Evolutionary conservation across 1,284 basidiomycete species (phyloP).

Genomic region (Malassezia globosa): DNA sequence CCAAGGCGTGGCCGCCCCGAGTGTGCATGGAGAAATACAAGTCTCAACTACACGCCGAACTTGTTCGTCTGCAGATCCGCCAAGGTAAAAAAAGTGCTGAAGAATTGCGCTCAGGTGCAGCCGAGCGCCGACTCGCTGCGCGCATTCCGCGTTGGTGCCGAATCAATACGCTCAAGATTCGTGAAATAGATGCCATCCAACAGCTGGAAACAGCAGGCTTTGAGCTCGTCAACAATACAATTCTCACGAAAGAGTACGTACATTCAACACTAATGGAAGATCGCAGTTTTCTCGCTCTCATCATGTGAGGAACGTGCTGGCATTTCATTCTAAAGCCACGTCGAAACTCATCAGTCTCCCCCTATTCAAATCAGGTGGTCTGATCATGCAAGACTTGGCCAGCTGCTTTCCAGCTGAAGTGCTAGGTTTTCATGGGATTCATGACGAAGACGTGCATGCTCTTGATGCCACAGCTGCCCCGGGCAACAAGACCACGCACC

Average conservation of each 20-base stretch:
- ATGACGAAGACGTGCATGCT: slow-evolving; percentile 48
- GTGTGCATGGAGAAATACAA: slow-evolving; percentile 57
- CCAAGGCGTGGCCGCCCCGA: slow-evolving; percentile 35
- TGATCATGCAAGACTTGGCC: slow-evolving; percentile 94
- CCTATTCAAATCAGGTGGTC: slow-evolving; percentile 60
- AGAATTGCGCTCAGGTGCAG: slow-evolving; percentile 32
- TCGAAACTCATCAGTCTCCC: slow-evolving; percentile 24
- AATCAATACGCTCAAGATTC: slow-evolving; percentile 26
- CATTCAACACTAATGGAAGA: slow-evolving; percentile 36
- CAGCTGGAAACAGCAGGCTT: slow-evolving; percentile 52
- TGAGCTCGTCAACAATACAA: slow-evolving; percentile 17
- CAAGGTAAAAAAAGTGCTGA: slow-evolving; percentile 22
- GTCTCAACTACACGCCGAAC: slow-evolving; percentile 71
- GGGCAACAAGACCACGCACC: slow-evolving; percentile 92
- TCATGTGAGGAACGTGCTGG: slow-evolving; percentile 68
- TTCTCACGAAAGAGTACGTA: slow-evolving; percentile 24
- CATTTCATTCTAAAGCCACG: slow-evolving; percentile 56
- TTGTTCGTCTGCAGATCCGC: slow-evolving; percentile 66
- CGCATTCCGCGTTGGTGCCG: slow-evolving; percentile 40
- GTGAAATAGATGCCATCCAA: slow-evolving; percentile 51
- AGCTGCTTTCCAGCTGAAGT: slow-evolving; percentile 88
- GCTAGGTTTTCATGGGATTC: slow-evolving; percentile 19
- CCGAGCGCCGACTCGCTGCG: slow-evolving; percentile 18
- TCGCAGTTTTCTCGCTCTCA: slow-evolving; percentile 36
- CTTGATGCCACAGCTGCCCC: slow-evolving; percentile 94